Conservation (phyloP, 1,139 yeast genomes). For the Yamadazyma buinensis region DNA sequence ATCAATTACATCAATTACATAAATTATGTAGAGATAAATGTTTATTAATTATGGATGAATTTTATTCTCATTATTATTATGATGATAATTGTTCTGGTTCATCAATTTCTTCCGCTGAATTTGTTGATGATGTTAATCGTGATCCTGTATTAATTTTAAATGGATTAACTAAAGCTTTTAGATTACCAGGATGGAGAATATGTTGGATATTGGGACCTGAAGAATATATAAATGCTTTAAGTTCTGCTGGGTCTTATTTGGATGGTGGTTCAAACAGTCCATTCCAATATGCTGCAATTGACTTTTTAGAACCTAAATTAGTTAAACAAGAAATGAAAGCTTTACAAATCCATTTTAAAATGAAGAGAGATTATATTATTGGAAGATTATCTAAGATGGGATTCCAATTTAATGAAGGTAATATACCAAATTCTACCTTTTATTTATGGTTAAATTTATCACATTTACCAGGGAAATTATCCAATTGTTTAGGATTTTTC, state of each 20-base stretch:
- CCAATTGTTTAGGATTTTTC: slow-evolving; percentile 63
- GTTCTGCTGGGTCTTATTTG: slow-evolving; percentile 61
- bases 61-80: slow-evolving; percentile 61
- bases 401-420: slow-evolving; percentile 42
- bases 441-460: slow-evolving; percentile 61
- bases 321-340: slow-evolving; percentile 59
- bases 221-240: slow-evolving; percentile 54
- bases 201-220: slow-evolving; percentile 71
- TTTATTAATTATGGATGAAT: slow-evolving; percentile 65
- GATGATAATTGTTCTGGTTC: slow-evolving; percentile 58
- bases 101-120: slow-evolving; percentile 53
- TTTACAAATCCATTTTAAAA: slow-evolving; percentile 55
- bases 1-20: slow-evolving; percentile 51
- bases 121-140: slow-evolving; percentile 53
- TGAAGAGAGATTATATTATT: slow-evolving; percentile 59
- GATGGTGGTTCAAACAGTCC: slow-evolving; percentile 70
- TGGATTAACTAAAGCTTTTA: slow-evolving; percentile 63
- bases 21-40: slow-evolving; percentile 55
- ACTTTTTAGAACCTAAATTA: slow-evolving; percentile 50
- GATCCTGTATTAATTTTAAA: slow-evolving; percentile 64
- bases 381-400: slow-evolving; percentile 55
- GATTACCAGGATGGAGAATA: slow-evolving; percentile 69
- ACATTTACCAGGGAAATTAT: slow-evolving; percentile 56
- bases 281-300: slow-evolving; percentile 61
- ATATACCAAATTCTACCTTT: slow-evolving; percentile 60